Base-by-base conservation (phyloP, 2,329 filamentous ascomycete genomes). In the Keithomyces neogunnii region DNA sequence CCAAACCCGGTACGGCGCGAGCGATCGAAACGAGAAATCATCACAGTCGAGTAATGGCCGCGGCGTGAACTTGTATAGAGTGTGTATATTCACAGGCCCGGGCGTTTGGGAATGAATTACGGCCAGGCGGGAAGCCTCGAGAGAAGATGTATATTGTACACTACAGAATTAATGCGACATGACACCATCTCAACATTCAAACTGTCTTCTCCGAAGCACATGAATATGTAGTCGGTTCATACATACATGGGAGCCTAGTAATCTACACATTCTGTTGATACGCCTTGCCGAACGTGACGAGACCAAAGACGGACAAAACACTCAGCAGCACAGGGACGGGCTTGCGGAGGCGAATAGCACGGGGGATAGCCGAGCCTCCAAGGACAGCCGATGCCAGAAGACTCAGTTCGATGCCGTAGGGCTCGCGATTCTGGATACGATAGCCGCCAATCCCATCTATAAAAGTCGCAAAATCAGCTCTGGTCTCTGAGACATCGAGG, bases 391-490 rank as follows among this genome's bases (percentile, higher is more conserved):
- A 95, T 4, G 93, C 93, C 43, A 96, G 75, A 8, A 99, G 78
- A n/a, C 86, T 88, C 43, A 96, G 74, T 70, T 97, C 93, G 59
- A 95, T 73, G 56, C 92, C 93, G 67, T 93, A 96, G 3, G 87
- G 67, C 66, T 89, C 79, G 55, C 78, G 75, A 60, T 82, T 84
- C 61, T 86, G 84, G 56, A 96, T 84, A 53, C 91, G 87, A 63
- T 88, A 84, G 57, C 86, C 91, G 56, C 89, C 89, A 43, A 96
- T 74, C 29, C 83, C 84, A 70, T 99, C 79, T 82, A 56, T 10
- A 28, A n/a, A 9, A 19, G 19, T 19, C 19, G 19, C 19, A 19
- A 19, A 19, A 19, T 19, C 19, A 19, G 19, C 19, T 19, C 19
- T 19, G 19, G 19, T 19, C 38, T 50, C 52, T 30, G 38, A 44